phyloP scores from a whole-genome alignment of 495 filamentous ascomycete species.

The Haplographium delicatum region DNA sequence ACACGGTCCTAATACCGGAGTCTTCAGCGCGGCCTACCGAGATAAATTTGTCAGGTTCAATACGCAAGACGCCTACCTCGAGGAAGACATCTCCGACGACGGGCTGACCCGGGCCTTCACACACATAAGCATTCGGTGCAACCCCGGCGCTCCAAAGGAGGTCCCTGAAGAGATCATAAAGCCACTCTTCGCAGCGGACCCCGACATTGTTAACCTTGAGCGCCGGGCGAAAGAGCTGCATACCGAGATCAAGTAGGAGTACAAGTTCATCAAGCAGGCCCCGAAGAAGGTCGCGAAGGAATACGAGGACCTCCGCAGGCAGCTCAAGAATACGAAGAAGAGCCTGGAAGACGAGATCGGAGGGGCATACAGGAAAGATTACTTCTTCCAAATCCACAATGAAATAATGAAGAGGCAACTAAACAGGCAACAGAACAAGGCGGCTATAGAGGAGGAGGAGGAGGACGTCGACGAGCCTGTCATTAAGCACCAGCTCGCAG shows the following conservation, averaged over 20 bases:
- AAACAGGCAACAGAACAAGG: conserved; percentile 3
- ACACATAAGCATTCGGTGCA: conserved; percentile 23
- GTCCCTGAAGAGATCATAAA: conserved; percentile 15
- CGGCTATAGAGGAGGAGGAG: background rate
- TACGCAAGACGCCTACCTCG: conserved; percentile 19
- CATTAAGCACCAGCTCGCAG: conserved; percentile 12
- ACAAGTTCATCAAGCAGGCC: conserved; percentile 16
- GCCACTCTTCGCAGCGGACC: conserved; percentile 7
- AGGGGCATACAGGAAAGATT: conserved; percentile 16
- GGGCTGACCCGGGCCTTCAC: conserved; percentile 24
- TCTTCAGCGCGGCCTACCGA: conserved; percentile 18
- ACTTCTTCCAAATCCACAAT: conserved; percentile 19
- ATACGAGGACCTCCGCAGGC: conserved; percentile 8
- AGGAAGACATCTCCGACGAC: conserved; percentile 17
- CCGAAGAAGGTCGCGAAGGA: conserved; percentile 4
- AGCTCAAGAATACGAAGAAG: conserved; percentile 9
- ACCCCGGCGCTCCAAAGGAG: conserved; percentile 14
- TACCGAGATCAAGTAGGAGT: conserved; percentile 8
- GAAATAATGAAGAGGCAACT: conserved; percentile 21
- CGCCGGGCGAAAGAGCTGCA: conserved; percentile 6
- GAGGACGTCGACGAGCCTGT: background rate
- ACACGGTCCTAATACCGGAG: conserved; percentile 13
- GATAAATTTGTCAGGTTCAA: conserved; percentile 18
- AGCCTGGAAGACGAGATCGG: conserved; percentile 13
- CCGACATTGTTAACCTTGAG: conserved; percentile 13